phyloP scores from a whole-genome alignment of 2,329 filamentous ascomycete genomes.

The Kalmusia sp. region DNA sequence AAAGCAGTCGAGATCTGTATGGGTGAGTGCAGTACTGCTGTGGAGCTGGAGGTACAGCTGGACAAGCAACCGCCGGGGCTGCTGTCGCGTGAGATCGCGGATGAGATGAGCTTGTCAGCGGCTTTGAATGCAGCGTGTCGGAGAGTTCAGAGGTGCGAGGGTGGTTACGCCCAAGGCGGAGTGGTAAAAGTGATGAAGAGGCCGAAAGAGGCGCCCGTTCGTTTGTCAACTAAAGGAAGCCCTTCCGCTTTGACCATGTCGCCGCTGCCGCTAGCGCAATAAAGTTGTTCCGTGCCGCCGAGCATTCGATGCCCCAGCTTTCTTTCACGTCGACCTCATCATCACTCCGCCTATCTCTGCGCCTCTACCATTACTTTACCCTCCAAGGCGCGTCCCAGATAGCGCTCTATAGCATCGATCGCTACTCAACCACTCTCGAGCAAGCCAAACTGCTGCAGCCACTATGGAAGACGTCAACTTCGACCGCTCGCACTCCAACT shows the following conservation, averaged over 20 bases:
- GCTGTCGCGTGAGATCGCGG: slow-evolving; percentile 3
- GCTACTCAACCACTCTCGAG: neutral
- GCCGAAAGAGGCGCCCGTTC: neutral
- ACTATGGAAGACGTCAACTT: slow-evolving; percentile 55
- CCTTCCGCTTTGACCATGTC: neutral
- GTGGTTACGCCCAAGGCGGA: neutral
- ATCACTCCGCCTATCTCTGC: too few relatives aligned
- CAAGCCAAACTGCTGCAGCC: neutral
- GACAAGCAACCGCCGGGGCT: neutral
- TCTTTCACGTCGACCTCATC: slow-evolving; percentile 5
- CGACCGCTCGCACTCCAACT: slow-evolving; percentile 45
- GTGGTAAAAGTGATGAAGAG: neutral
- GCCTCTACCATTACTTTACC: neutral
- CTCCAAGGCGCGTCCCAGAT: neutral
- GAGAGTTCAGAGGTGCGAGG: neutral
- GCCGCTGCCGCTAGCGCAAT: slow-evolving; percentile 4
- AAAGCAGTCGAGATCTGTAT: neutral
- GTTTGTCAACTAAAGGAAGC: slow-evolving; percentile 1
- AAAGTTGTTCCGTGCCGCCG: slow-evolving; percentile 9
- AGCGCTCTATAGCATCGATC: neutral
- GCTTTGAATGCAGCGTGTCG: neutral
- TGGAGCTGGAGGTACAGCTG: neutral
- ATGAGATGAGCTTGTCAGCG: slow-evolving; percentile 3
- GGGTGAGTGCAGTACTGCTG: neutral
- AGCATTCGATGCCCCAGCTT: neutral